Conservation (phyloP, 1,284 basidiomycete species). For the Ustilago hordei region DNA sequence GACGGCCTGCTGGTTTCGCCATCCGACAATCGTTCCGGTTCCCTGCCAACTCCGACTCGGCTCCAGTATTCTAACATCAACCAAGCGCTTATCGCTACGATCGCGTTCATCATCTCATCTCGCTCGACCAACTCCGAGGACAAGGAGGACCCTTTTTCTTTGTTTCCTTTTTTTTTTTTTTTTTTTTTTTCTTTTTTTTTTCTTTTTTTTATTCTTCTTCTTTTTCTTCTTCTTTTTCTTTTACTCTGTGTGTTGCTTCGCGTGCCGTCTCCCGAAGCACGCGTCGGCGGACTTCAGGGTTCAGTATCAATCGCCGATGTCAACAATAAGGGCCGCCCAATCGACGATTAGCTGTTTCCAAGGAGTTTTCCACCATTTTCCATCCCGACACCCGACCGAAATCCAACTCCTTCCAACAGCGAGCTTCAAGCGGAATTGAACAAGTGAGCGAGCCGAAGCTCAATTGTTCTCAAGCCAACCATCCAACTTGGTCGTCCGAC, state of each 20-base stretch:
- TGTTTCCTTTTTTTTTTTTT: no score
- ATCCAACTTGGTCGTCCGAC: constrained; percentile 23
- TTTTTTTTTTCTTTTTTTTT: no score
- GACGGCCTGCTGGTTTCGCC: constrained; percentile 4
- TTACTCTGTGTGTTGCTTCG: neutral
- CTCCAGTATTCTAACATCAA: constrained; percentile 4
- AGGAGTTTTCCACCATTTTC: constrained; percentile 38
- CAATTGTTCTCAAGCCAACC: constrained; percentile 1
- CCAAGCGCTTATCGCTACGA: constrained; percentile 6
- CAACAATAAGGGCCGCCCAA: neutral
- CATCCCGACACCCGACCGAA: constrained; percentile 26
- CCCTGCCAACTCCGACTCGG: constrained; percentile 30
- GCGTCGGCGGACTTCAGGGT: constrained; percentile 4
- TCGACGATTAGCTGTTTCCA: constrained; percentile 7
- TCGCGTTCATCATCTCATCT: neutral
- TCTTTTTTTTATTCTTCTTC: no score
- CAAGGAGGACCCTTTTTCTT: neutral
- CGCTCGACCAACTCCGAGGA: neutral
- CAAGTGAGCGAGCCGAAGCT: constrained; percentile 3
- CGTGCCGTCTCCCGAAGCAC: constrained; percentile 1
- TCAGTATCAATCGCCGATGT: constrained; percentile 18
- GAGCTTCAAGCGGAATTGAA: neutral
- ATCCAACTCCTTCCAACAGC: constrained; percentile 1
- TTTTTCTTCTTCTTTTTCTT: no score
- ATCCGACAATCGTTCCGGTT: constrained; percentile 22